These are phyloP conservation scores for Camelina hispida DNA, from an alignment of 345 rosid genomes.

Conservation along the genomic window DNA sequence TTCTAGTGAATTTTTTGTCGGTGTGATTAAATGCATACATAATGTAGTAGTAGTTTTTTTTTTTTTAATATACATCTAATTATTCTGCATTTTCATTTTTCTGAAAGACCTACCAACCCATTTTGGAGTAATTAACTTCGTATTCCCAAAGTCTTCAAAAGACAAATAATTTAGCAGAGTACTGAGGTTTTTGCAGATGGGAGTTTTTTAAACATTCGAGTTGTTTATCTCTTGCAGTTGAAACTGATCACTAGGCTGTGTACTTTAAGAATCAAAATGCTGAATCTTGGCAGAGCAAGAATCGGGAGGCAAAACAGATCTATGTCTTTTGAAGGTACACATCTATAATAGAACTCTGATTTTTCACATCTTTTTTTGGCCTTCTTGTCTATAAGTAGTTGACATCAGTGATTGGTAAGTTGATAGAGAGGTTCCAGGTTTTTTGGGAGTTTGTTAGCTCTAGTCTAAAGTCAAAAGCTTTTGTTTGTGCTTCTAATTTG, in stretches of 20 bases:
- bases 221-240: conserved; percentile 4
- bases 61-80: neutral
- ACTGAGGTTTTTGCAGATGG: neutral
- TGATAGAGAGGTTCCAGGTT: neutral
- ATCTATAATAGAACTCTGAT: neutral
- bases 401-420: conserved; percentile 6
- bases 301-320: conserved; percentile 64
- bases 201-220: neutral
- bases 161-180: neutral
- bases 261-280: conserved; percentile 52
- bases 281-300: conserved; percentile 69
- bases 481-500: conserved; percentile 3
- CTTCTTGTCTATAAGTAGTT: neutral
- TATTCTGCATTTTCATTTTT: neutral
- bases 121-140: neutral
- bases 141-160: neutral
- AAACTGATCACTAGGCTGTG: neutral
- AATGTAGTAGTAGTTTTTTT: no score
- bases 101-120: neutral
- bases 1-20: neutral
- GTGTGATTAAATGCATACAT: conserved; percentile 14
- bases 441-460: neutral
- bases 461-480: conserved; percentile 16
- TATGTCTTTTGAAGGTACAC: conserved; percentile 54
- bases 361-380: neutral